These are phyloP conservation scores for Achaetomiella virescens DNA, from an alignment of 495 filamentous ascomycete species.

Conservation along the genomic window DNA sequence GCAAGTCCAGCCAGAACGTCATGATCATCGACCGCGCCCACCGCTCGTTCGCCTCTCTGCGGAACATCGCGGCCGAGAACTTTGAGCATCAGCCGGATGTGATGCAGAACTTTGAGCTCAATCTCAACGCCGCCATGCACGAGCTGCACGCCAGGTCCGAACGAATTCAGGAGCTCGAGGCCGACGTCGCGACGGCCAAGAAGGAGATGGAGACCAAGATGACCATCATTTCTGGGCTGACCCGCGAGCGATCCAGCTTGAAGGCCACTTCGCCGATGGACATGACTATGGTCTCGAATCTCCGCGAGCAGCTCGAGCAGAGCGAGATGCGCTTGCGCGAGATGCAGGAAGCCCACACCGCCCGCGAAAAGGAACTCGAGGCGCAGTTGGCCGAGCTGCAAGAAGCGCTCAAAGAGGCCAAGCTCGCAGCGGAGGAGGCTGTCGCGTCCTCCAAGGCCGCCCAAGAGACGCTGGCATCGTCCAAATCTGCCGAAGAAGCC, in stretches of 20 bases:
- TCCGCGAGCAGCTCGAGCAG: constrained; percentile 81
- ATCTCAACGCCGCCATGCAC: constrained; percentile 87
- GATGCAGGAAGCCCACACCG: constrained; percentile 64
- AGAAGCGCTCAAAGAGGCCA: constrained; percentile 43
- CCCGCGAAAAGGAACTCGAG: constrained; percentile 66
- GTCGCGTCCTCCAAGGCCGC: constrained; percentile 17
- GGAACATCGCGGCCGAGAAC: constrained; percentile 79
- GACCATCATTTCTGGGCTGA: constrained; percentile 88
- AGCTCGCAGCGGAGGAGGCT: not conserved
- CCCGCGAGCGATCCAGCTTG: constrained; percentile 83
- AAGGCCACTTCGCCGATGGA: constrained; percentile 77
- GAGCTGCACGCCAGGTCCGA: constrained; percentile 84
- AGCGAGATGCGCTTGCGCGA: constrained; percentile 73
- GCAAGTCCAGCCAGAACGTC: constrained; percentile 90
- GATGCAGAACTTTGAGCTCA: constrained; percentile 88
- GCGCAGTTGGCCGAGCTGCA: constrained; percentile 63
- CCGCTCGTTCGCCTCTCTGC: constrained; percentile 81
- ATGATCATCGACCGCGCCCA: constrained; percentile 87
- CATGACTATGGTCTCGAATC: constrained; percentile 79
- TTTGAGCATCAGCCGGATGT: constrained; percentile 75
- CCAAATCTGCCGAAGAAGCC: constrained; percentile 6
- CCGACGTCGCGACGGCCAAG: constrained; percentile 73
- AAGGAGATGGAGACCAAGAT: constrained; percentile 96
- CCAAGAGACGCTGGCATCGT: constrained; percentile 16
- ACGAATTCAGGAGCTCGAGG: constrained; percentile 80